These are phyloP conservation scores for Phylloporus sp. DNA, from an alignment of 768 basidiomycete genomes.

Conservation along the genomic window DNA sequence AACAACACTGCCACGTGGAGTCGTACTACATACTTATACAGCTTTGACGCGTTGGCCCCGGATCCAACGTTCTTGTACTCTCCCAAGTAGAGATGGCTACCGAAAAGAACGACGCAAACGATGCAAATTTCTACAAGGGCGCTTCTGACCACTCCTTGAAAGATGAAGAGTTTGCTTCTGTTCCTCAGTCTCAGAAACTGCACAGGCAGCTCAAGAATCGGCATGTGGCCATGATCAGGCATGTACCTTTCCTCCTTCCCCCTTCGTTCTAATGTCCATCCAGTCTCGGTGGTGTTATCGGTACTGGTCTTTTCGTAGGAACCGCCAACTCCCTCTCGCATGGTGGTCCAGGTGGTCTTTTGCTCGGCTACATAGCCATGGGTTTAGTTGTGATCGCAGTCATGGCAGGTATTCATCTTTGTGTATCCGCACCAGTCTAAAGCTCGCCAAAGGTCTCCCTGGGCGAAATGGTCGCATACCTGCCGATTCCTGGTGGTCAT, in stretches of 20 bases:
- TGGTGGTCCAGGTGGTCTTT: constrained; percentile 71
- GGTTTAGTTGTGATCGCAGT: constrained; percentile 68
- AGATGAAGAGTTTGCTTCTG: constrained; percentile 19
- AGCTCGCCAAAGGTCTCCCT: constrained; percentile 49
- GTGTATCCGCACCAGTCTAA: background rate
- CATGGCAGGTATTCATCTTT: constrained; percentile 46
- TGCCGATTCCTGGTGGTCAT: constrained; percentile 78
- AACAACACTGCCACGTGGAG: constrained; percentile 2
- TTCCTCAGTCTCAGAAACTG: constrained; percentile 25
- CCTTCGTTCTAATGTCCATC: constrained; percentile 1
- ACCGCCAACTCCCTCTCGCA: constrained; percentile 46
- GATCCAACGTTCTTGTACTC: no score
- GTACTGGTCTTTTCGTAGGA: constrained; percentile 67
- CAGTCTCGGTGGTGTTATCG: constrained; percentile 58
- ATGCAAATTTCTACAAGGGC: background rate
- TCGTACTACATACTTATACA: background rate
- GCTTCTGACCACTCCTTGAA: constrained; percentile 15
- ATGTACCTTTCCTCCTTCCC: background rate
- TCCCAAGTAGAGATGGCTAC: constrained; percentile 4
- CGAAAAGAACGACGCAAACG: constrained; percentile 19
- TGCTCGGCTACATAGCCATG: constrained; percentile 66
- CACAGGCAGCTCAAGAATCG: constrained; percentile 69
- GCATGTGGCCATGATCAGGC: constrained; percentile 83
- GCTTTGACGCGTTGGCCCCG: no score
- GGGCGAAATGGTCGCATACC: constrained; percentile 59